Evolutionary conservation across 192 early-diverging fungal species (phyloP), one percentile per base, ranked within the genome.

Genomic region (Glomus cerebriforme): DNA sequence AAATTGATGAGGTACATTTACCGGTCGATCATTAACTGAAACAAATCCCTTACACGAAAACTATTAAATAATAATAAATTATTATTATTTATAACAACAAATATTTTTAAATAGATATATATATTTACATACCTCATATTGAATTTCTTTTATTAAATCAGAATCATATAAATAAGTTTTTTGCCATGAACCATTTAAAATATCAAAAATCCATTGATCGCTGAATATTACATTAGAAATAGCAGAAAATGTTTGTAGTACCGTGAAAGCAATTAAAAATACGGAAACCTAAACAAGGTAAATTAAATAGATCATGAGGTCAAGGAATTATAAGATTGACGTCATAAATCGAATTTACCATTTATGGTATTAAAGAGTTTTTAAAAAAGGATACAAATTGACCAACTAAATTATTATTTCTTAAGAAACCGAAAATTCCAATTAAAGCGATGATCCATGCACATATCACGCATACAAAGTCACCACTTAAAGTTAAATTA

Each of bases 361-460:
- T 63, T 63, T 27, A 63, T 27, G 62, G 27, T 12, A 29, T 22
- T 4, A 63, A 63, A 63, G n/a, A n/a, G n/a, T n/a, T n/a, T n/a
- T 24, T 12, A 19, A 37, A 69, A 68, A 69, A 71, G 69, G 69
- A 49, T 71, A 71, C 69, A 71, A 71, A 71, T 71, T 71, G 69
- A 49, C 69, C 69, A 49, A 71, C 27, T 43, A 13, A 10, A 19
- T 71, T 71, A 29, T 49, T 71, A 26, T 29, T 71, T 71, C 69
- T 31, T n/a, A 71, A 26, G 27, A 49, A 71, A 71, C 24, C 34
- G 39, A 71, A 71, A 29, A 47, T 34, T n/a, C 69, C 69, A 71
- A 71, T 47, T 26, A 71, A 49, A 31, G 69, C 4, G 43, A 71
- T 71, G 12, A 71, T 47, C 37, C 69, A 71, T 49, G 39, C 69